These are phyloP conservation scores for Fusarium sp. DNA, from an alignment of 2,329 filamentous ascomycete genomes.

Conservation along the genomic window DNA sequence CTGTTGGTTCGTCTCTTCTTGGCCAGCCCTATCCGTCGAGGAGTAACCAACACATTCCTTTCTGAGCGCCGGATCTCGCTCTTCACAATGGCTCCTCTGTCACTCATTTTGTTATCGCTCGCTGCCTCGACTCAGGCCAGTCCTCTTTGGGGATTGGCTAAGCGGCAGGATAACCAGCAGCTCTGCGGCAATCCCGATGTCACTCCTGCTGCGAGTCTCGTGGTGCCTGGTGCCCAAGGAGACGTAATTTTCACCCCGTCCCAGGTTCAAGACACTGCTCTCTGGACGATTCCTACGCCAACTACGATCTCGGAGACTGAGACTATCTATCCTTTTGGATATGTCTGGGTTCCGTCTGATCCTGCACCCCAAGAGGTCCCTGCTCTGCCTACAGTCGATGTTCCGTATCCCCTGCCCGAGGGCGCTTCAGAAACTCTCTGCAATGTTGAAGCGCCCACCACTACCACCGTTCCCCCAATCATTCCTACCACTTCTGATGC, in stretches of 20 bases:
- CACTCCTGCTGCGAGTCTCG: constrained; percentile 1
- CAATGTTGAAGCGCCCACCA: not conserved
- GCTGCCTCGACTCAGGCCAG: constrained; percentile 6
- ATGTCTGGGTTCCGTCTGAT: constrained; percentile 17
- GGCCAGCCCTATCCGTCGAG: not conserved
- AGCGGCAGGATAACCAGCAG: constrained; percentile 4
- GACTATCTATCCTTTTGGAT: constrained; percentile 21
- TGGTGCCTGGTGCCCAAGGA: constrained; percentile 16
- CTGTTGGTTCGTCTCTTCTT: not conserved
- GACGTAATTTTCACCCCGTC: constrained; percentile 19
- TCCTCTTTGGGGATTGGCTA: constrained; percentile 4
- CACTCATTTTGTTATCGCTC: constrained; percentile 7
- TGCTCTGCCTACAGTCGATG: not conserved
- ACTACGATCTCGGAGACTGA: constrained; percentile 3
- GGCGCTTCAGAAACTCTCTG: not conserved
- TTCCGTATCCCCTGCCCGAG: not conserved
- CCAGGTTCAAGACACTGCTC: constrained; percentile 10
- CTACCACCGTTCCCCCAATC: not conserved
- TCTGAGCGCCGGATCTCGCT: not conserved
- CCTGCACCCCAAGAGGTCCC: constrained; percentile 4
- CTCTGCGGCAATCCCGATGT: constrained; percentile 11
- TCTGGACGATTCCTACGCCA: constrained; percentile 12
- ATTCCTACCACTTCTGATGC: not conserved
- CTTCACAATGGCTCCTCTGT: constrained; percentile 9
- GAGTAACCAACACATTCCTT: not conserved